phyloP scores from a whole-genome alignment of 805 yeast genomes.

The Saturnispora hagleri region DNA sequence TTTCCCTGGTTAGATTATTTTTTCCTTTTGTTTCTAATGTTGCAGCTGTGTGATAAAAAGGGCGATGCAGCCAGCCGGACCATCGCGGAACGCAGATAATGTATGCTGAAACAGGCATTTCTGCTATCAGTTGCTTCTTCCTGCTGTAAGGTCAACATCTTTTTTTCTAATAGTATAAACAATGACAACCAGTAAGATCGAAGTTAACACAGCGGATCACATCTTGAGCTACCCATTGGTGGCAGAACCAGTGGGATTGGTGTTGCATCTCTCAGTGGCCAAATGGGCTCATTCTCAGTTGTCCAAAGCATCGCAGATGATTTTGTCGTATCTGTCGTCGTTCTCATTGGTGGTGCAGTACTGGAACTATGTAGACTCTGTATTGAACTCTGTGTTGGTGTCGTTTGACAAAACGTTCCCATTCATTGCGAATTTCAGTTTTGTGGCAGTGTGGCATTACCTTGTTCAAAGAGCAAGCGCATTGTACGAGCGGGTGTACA shows the following conservation, averaged over 20 bases:
- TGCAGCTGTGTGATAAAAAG: not conserved
- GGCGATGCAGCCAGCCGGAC: not conserved
- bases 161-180: not conserved
- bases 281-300: conserved; percentile 15
- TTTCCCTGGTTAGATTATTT: not conserved
- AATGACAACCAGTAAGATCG: not conserved
- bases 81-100: not conserved
- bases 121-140: not conserved
- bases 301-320: conserved; percentile 8
- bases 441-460: conserved; percentile 10
- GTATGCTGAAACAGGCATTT: not conserved
- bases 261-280: conserved; percentile 14
- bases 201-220: conserved; percentile 16
- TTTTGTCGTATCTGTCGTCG: conserved; percentile 13
- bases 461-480: not conserved
- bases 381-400: conserved; percentile 17
- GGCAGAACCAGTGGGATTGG: conserved; percentile 16
- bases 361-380: conserved; percentile 20
- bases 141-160: not conserved
- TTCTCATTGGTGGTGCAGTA: conserved; percentile 15
- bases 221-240: conserved; percentile 26
- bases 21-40: not conserved
- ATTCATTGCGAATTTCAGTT: conserved; percentile 18
- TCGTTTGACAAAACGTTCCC: conserved; percentile 27
- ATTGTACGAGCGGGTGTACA: not conserved